phyloP scores from a whole-genome alignment of 192 early-diverging fungal genomes.

The Rhizoclosmatium sp. region DNA sequence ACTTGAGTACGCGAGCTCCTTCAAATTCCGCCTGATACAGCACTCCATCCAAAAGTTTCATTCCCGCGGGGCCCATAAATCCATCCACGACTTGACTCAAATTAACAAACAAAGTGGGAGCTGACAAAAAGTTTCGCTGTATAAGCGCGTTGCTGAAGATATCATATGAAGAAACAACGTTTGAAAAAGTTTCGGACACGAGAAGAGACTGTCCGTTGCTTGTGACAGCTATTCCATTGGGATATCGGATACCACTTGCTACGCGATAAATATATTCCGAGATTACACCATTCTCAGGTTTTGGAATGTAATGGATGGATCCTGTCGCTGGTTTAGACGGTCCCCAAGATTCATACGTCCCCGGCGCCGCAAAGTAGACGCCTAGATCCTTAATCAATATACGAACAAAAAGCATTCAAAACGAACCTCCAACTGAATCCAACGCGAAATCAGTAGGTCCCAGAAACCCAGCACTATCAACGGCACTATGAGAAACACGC shows the following conservation, averaged over 20 bases:
- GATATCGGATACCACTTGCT: background rate
- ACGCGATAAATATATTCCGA: background rate
- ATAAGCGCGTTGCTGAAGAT: background rate
- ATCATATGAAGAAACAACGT: background rate
- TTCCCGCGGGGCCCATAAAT: background rate
- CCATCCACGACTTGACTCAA: background rate
- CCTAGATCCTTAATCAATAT: background rate
- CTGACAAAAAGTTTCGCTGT: too few relatives aligned
- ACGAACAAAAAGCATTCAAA: too few relatives aligned
- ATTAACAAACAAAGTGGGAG: background rate
- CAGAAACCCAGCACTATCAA: background rate
- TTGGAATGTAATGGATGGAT: background rate
- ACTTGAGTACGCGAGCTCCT: background rate
- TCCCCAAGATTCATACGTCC: background rate
- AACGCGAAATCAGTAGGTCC: slow-evolving; percentile 1
- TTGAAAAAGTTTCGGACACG: background rate
- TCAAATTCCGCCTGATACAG: background rate
- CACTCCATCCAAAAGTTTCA: background rate
- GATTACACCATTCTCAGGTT: background rate
- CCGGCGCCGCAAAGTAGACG: background rate
- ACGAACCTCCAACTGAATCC: background rate
- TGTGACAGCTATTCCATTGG: slow-evolving; percentile 1
- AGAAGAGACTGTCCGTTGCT: background rate
- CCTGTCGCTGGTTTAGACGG: background rate
- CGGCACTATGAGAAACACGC: background rate